Evolutionary conservation across 1,284 basidiomycete species (phyloP).

Genomic region (Trichosporon faecale): DNA sequence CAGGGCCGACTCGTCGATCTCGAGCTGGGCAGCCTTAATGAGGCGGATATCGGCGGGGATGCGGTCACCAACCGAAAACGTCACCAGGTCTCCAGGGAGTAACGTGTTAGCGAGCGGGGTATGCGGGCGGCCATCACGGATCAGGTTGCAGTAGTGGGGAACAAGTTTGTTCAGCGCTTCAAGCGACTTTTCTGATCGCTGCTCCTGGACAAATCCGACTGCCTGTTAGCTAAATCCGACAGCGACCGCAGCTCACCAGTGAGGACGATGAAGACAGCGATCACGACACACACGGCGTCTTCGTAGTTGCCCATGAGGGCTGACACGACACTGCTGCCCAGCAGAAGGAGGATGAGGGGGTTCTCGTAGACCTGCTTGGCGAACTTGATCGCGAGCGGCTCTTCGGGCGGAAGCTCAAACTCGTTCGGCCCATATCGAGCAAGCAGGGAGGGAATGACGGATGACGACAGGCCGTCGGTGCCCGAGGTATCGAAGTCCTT

Average conservation of each 20-base stretch:
- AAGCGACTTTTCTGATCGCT: slow-evolving; percentile 87
- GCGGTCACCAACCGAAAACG: slow-evolving; percentile 81
- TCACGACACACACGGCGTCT: slow-evolving; percentile 87
- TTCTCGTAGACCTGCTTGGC: slow-evolving; percentile 84
- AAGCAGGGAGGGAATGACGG: slow-evolving; percentile 66
- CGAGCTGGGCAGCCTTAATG: slow-evolving; percentile 71
- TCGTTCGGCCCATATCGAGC: slow-evolving; percentile 83
- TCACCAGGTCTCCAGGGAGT: slow-evolving; percentile 89
- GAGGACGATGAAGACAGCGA: slow-evolving; percentile 90
- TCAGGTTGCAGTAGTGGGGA: slow-evolving; percentile 89
- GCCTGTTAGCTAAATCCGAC: slow-evolving; percentile 20
- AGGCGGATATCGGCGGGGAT: slow-evolving; percentile 90
- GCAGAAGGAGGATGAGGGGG: slow-evolving; percentile 82
- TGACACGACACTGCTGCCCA: slow-evolving; percentile 82
- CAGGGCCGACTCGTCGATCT: slow-evolving; percentile 91
- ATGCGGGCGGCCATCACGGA: slow-evolving; percentile 72
- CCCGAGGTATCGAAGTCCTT: slow-evolving; percentile 61
- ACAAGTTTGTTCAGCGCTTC: slow-evolving; percentile 95
- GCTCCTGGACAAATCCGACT: slow-evolving; percentile 96
- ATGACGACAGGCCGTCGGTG: slow-evolving; percentile 62
- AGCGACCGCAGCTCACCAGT: slow-evolving; percentile 61
- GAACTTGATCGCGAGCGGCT: slow-evolving; percentile 80
- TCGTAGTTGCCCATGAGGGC: slow-evolving; percentile 89
- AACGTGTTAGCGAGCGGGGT: slow-evolving; percentile 89
- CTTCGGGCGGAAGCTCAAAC: slow-evolving; percentile 79